Base-by-base conservation (phyloP, 1,139 yeast genomes). In the Citeromyces hawaiiensis region DNA sequence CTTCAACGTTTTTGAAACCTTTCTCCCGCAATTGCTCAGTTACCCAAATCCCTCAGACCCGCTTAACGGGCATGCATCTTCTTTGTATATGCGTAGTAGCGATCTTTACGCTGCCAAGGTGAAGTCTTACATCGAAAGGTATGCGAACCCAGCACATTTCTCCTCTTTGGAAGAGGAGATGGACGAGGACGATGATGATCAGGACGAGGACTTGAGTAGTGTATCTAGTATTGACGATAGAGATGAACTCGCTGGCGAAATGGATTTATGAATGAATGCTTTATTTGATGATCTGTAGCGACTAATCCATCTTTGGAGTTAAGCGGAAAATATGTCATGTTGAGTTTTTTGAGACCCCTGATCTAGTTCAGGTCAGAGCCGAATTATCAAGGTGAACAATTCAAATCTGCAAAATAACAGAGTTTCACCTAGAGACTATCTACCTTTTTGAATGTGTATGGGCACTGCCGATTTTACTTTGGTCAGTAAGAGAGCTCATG, bases 11-110 rank as follows among this genome's bases (percentile, higher is more conserved):
- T 87, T 91, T 56, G 97, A 91, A 54, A 82, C 87, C 54, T 91
- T 91, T 63, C 64, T 91, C 47, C 98, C 98, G 10, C 98, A 93
- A 52, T 64, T 91, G 44, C 65, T 91, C 45, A 72, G 93, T 44
- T 91, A 91, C 54, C 97, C 97, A 19, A 91, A 91, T 53, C 93
- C 97, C 1, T 70, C 91, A 27, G 98, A 91, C 56, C 98, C 98
- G 1, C 67, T 91, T 46, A 91, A 91, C 53, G 81, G 91, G 19
- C 94, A 85, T 48, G 98, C 98, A 0, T 86, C 95, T 5, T 76
- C 83, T 21, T 61, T 91, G 45, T 76, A 86, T 66, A 68, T 82
- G 47, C 72, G 80, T 47, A 87, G 86, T 49, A 82, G 77, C 45
- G 63, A 68, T 35, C 63, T 70, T 42, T 91, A 88, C 55, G 75